phyloP scores from a whole-genome alignment of 2,329 filamentous ascomycete genomes.

The Penicillium sp. region DNA sequence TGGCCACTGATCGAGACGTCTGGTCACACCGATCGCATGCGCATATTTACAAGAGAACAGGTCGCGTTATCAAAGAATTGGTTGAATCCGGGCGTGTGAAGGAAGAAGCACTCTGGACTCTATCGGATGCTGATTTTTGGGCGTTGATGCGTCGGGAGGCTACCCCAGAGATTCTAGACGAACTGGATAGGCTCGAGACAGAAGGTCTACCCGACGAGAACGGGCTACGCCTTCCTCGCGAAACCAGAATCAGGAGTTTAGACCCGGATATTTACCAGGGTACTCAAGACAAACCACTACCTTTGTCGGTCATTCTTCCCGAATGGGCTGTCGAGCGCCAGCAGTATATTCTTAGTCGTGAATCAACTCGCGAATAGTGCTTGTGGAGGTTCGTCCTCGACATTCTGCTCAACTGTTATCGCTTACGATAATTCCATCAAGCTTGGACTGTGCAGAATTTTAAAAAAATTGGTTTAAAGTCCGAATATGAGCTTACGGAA shows the following conservation, averaged over 20 bases:
- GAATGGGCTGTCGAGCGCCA: slow-evolving; percentile 4
- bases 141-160: not conserved
- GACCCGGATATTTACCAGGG: not conserved
- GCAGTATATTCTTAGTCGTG: not conserved
- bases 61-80: slow-evolving; percentile 38
- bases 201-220: slow-evolving; percentile 4
- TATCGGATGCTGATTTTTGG: slow-evolving; percentile 1
- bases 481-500: too few relatives aligned
- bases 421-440: not conserved
- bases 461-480: too few relatives aligned
- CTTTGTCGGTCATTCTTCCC: not conserved
- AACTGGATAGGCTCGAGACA: slow-evolving; percentile 1
- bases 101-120: not conserved
- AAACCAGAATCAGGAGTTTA: not conserved
- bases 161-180: not conserved
- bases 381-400: not conserved
- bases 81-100: slow-evolving; percentile 14
- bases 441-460: too few relatives aligned
- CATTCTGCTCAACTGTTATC: not conserved
- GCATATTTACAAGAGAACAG: slow-evolving; percentile 41
- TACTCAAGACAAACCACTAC: not conserved
- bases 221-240: not conserved
- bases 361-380: not conserved
- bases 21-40: slow-evolving; percentile 46
- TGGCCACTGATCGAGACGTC: slow-evolving; percentile 40